Base-by-base conservation (phyloP, 805 yeast species). In the Hanseniaspora hatyaiensis region DNA sequence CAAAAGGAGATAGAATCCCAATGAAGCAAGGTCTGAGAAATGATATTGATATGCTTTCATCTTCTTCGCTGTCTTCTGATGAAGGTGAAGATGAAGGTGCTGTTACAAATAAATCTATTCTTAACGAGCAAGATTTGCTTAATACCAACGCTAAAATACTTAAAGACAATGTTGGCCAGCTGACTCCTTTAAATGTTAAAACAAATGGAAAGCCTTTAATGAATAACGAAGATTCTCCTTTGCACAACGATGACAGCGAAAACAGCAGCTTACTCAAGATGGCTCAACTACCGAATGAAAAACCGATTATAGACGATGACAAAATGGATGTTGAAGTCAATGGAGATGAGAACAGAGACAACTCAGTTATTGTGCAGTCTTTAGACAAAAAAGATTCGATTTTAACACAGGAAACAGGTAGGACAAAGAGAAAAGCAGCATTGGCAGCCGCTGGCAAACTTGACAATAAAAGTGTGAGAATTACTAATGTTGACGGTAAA, bases 171-270 rank as follows among this genome's bases (percentile, higher is more conserved):
- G n/a, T 50, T 29, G 55, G 54, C 23, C 55, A 61, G 24, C 57
- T 58, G 50, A 60, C 61, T n/a, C 57, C 64, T 0, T 59, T 61
- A 33, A 64, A 64, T 15, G 62, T 60, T 44, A 58, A 57, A 38
- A 59, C 55, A 39, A 63, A 60, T 3, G n/a, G n/a, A n/a, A n/a
- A n/a, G n/a, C n/a, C n/a, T n/a, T n/a, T n/a, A n/a, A n/a, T n/a
- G n/a, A n/a, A 57, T 8, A 34, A 30, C 13, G 55, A 54, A 22
- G 57, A 54, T 11, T 52, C 42, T 16, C 52, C 50, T n/a, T 38
- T 52, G n/a, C 50, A 53, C 4, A 47, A 54, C 39, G 60, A 40
- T 5, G 49, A 45, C 13, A 37, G 40, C 11, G 37, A 19, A 16
- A 45, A 45, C 34, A 37, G 19, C 8, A 37, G 49, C 24, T n/a